Percentiles rank a stretch among this genome's conserved stretches.
phyloP scores from a whole-genome alignment of 345 rosid species.

The Pelargonium nanum region DNA sequence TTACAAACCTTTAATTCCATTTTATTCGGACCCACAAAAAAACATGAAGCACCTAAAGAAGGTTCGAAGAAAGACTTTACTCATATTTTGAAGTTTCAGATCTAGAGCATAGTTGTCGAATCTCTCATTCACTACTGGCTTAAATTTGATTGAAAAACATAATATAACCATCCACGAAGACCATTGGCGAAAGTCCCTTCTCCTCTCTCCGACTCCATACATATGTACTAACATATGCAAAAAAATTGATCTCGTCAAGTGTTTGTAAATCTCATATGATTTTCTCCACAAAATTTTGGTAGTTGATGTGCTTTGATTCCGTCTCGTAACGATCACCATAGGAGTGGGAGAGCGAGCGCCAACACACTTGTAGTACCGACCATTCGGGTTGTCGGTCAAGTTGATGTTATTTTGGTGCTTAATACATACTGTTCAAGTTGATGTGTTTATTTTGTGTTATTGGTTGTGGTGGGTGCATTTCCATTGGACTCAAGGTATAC shows the following conservation, averaged over 20 bases:
- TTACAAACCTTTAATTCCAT: no score
- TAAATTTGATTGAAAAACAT: conserved; percentile 16
- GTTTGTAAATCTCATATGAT: not conserved
- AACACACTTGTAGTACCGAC: no score
- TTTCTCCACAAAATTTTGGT: conserved; percentile 1
- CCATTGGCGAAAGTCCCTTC: not conserved
- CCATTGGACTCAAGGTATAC: not conserved
- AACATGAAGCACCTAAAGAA: not conserved
- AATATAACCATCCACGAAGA: not conserved
- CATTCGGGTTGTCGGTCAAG: not conserved
- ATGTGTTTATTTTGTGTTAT: not conserved
- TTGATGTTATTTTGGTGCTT: not conserved
- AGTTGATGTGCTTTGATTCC: not conserved
- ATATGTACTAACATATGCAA: not conserved
- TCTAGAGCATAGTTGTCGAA: conserved; percentile 14
- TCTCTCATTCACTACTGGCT: not conserved
- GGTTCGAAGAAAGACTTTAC: conserved; percentile 10
- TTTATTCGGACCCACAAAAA: no score
- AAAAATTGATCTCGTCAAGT: not conserved
- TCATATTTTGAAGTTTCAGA: conserved; percentile 10
- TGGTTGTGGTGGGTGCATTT: not conserved
- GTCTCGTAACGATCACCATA: conserved; percentile 3
- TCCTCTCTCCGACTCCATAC: not conserved
- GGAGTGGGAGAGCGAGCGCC: not conserved
- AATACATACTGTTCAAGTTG: not conserved